These are phyloP conservation scores for Pyrus betulifolia DNA, from an alignment of 306 rosid species.

Conservation along the genomic window DNA sequence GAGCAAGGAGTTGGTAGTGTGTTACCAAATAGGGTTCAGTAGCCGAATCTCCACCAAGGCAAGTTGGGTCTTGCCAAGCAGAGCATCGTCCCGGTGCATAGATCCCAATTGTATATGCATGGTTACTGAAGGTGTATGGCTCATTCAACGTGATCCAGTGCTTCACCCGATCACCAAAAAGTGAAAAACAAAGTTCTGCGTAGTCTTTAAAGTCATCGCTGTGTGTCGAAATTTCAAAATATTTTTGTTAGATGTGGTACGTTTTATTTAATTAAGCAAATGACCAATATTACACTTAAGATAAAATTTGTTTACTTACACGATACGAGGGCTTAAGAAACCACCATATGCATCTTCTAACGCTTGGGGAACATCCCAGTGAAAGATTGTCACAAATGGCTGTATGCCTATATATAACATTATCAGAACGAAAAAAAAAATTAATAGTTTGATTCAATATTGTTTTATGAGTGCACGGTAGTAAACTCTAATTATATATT, in stretches of 20 bases:
- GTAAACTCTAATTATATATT: too few species aligned
- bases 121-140: slow-evolving; percentile 9
- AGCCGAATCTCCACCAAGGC: slow-evolving; percentile 42
- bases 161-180: slow-evolving; percentile 55
- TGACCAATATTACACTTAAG: neutral
- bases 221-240: neutral
- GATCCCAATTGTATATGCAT: slow-evolving; percentile 12
- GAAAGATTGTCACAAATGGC: slow-evolving; percentile 56
- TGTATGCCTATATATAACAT: slow-evolving; percentile 16
- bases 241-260: too few species aligned
- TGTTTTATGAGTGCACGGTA: neutral
- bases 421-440: neutral
- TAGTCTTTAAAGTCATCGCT: slow-evolving; percentile 35
- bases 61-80: slow-evolving; percentile 21
- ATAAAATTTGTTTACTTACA: slow-evolving; percentile 26
- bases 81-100: slow-evolving; percentile 46
- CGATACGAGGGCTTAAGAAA: slow-evolving; percentile 36
- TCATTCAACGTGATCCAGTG: slow-evolving; percentile 63
- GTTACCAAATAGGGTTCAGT: slow-evolving; percentile 49
- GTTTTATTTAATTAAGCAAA: neutral
- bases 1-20: slow-evolving; percentile 56
- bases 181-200: slow-evolving; percentile 39
- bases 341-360: slow-evolving; percentile 60
- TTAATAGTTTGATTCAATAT: neutral
- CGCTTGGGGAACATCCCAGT: slow-evolving; percentile 68